Evolutionary conservation across 2,329 filamentous ascomycete genomes (phyloP).

Genomic region (Orbilia blumenaviensis): DNA sequence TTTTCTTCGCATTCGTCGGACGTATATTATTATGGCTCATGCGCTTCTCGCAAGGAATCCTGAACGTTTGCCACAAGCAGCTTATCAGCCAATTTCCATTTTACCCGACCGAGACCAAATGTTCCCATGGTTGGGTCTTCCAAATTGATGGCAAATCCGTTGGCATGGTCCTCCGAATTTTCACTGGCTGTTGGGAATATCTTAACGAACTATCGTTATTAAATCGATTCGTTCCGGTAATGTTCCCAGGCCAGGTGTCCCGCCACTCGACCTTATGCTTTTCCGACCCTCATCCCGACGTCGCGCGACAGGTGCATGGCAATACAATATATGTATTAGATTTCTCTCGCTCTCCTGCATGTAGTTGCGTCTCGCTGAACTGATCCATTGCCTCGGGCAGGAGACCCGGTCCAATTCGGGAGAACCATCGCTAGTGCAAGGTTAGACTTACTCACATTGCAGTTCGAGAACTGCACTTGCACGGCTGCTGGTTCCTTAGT

Average conservation of each 20-base stretch:
- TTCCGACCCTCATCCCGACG: conserved; percentile 14
- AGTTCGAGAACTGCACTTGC: conserved; percentile 34
- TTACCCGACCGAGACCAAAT: conserved; percentile 21
- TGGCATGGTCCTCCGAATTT: not conserved
- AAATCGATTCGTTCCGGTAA: conserved; percentile 3
- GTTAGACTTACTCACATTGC: conserved; percentile 31
- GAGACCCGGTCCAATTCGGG: conserved; percentile 21
- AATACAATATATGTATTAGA: too few species aligned
- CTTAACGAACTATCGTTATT: conserved; percentile 18
- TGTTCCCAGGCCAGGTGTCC: not conserved
- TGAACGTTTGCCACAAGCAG: conserved; percentile 39
- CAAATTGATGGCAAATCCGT: conserved; percentile 24
- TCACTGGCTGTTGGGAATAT: conserved; percentile 29
- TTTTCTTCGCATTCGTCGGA: not conserved
- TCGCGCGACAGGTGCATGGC: not conserved
- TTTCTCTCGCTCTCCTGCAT: too few species aligned
- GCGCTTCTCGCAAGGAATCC: conserved; percentile 14
- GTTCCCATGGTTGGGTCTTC: conserved; percentile 10
- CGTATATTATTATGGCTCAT: conserved; percentile 9
- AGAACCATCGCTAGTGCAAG: not conserved
- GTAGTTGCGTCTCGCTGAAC: not conserved
- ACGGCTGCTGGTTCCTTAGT: conserved; percentile 29
- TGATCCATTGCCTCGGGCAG: conserved; percentile 32
- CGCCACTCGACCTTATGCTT: conserved; percentile 4
- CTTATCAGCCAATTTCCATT: conserved; percentile 16